A percentile compares a stretch with the other conserved stretches of the same genome.
These are phyloP conservation scores for Stellera chamaejasme DNA, from an alignment of 345 rosid genomes.

Conservation along the genomic window DNA sequence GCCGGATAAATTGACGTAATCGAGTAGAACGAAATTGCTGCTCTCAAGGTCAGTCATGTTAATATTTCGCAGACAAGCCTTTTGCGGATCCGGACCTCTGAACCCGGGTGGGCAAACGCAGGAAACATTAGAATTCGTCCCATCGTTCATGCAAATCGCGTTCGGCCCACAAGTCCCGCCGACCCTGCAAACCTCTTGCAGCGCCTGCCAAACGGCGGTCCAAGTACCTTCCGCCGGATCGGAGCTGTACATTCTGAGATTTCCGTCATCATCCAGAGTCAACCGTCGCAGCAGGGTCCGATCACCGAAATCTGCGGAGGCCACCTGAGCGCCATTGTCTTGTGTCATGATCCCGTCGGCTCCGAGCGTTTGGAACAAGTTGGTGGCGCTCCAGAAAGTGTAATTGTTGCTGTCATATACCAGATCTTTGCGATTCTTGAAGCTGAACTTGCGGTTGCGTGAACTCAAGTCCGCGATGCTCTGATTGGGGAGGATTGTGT, in stretches of 20 bases:
- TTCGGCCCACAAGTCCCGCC: constrained; percentile 44
- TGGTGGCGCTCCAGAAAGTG: constrained; percentile 19
- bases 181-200: constrained; percentile 37
- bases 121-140: constrained; percentile 12
- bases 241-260: constrained; percentile 34
- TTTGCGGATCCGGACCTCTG: neutral
- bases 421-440: constrained; percentile 15
- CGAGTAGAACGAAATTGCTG: constrained; percentile 48
- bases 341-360: constrained; percentile 16
- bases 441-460: constrained; percentile 30
- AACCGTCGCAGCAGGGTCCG: constrained; percentile 20
- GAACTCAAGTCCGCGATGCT: constrained; percentile 22
- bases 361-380: constrained; percentile 13
- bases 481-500: constrained; percentile 45
- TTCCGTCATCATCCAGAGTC: constrained; percentile 43
- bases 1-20: constrained; percentile 50
- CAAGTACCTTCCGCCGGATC: constrained; percentile 11
- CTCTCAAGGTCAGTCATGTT: neutral
- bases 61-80: constrained; percentile 29
- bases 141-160: constrained; percentile 41
- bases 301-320: constrained; percentile 30
- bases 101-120: constrained; percentile 61
- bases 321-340: constrained; percentile 3
- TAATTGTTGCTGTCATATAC: constrained; percentile 15
- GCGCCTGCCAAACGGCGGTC: constrained; percentile 43